A percentile compares a stretch with the other conserved stretches of the same genome.
Evolutionary conservation across 371 early-diverging fungal species (phyloP).

Genomic region (Mucor irregularis): DNA sequence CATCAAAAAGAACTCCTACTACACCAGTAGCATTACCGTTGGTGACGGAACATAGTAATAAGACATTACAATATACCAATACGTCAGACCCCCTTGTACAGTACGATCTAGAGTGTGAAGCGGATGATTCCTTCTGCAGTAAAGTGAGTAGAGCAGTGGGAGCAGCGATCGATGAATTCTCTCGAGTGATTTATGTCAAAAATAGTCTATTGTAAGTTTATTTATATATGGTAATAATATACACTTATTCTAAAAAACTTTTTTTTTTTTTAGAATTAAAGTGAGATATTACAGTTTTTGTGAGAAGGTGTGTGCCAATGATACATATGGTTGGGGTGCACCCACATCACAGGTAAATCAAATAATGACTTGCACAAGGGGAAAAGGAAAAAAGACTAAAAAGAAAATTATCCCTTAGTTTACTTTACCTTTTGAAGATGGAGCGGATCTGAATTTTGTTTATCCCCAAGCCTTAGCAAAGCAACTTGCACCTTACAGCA

Average conservation of each 20-base stretch:
- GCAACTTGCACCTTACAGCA: conserved; percentile 46
- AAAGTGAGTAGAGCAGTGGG: conserved; percentile 35
- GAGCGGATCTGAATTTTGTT: conserved; percentile 47
- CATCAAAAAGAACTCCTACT: neutral
- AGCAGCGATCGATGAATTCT: conserved; percentile 38
- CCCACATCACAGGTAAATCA: conserved; percentile 40
- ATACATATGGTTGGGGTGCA: conserved; percentile 43
- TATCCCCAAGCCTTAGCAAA: conserved; percentile 53
- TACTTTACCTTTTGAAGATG: conserved; percentile 50
- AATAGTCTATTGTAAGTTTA: conserved; percentile 34
- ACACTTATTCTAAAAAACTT: neutral
- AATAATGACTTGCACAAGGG: too few relatives aligned
- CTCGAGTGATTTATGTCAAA: conserved; percentile 40
- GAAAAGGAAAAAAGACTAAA: neutral
- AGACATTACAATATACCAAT: conserved; percentile 10
- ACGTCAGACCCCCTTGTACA: conserved; percentile 30
- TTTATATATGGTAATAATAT: neutral
- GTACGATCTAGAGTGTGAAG: conserved; percentile 25
- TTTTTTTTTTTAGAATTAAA: conserved; percentile 12
- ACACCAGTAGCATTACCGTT: neutral
- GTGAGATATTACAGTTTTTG: conserved; percentile 38
- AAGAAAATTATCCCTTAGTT: conserved; percentile 23
- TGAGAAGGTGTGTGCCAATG: conserved; percentile 34
- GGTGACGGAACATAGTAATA: neutral
- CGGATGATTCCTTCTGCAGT: conserved; percentile 34